These are phyloP conservation scores for Metschnikowia santaceciliae DNA, from an alignment of 805 yeast genomes.

Conservation along the genomic window DNA sequence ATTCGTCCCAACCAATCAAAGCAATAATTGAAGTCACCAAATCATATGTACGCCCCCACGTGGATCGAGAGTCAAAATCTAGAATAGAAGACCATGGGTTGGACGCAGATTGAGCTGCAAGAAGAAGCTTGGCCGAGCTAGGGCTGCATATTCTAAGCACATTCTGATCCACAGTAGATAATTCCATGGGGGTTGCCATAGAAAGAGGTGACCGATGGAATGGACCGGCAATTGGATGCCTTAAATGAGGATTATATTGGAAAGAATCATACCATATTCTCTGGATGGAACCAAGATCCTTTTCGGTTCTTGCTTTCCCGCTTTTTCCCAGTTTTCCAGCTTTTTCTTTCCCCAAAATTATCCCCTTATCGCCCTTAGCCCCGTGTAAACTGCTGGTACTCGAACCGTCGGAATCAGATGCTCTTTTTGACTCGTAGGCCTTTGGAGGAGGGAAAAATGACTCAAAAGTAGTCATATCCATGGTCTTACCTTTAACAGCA, in stretches of 20 bases:
- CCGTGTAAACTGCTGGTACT: neutral
- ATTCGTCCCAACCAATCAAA: constrained; percentile 76
- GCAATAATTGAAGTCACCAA: constrained; percentile 65
- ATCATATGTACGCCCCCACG: constrained; percentile 53
- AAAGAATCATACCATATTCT: constrained; percentile 32
- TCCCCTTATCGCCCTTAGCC: neutral
- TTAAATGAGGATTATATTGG: constrained; percentile 24
- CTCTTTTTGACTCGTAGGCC: neutral
- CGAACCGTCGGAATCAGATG: neutral
- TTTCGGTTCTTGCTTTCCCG: neutral
- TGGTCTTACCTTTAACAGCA: constrained; percentile 3
- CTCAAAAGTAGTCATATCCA: constrained; percentile 14
- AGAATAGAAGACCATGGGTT: constrained; percentile 24
- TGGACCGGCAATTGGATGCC: constrained; percentile 37
- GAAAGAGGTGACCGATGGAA: constrained; percentile 36
- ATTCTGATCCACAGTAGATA: constrained; percentile 32
- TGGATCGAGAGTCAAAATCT: constrained; percentile 32
- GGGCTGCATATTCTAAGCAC: constrained; percentile 28
- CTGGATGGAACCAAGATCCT: constrained; percentile 27
- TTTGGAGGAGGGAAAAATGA: constrained; percentile 15
- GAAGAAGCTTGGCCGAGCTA: constrained; percentile 21
- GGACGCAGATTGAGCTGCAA: constrained; percentile 33
- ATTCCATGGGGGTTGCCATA: constrained; percentile 29
- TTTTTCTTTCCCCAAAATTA: neutral
- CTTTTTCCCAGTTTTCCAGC: neutral